phyloP scores from a whole-genome alignment of 2,329 filamentous ascomycete genomes.

The Fusarium sacchari region DNA sequence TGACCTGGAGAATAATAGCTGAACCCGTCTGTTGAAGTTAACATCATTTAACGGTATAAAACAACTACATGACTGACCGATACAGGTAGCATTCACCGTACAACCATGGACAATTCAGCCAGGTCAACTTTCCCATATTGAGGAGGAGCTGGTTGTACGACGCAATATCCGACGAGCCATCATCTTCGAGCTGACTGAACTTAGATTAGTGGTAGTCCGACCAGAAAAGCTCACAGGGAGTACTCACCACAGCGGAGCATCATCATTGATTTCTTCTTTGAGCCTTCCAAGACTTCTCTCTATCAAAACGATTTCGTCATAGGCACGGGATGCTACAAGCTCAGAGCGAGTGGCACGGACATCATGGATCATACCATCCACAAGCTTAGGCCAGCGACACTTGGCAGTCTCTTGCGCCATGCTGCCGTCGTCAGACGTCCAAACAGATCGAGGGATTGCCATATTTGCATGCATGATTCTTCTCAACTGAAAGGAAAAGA shows the following conservation, averaged over 20 bases:
- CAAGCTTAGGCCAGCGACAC: conserved; percentile 1
- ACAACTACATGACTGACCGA: not conserved
- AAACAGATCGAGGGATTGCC: not conserved
- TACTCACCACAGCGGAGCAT: not conserved
- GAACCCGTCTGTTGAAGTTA: not conserved
- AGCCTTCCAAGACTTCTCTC: not conserved
- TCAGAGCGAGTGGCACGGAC: not conserved
- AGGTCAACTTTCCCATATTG: not conserved
- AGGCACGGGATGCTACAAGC: not conserved
- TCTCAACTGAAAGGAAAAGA: too few relatives aligned
- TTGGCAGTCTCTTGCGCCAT: conserved; percentile 7
- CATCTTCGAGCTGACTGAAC: not conserved
- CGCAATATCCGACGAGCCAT: not conserved
- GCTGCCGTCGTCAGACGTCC: not conserved
- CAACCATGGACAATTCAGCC: conserved; percentile 9
- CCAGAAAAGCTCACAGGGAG: not conserved
- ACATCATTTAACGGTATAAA: fast-evolving
- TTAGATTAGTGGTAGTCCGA: not conserved
- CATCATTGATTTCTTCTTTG: not conserved
- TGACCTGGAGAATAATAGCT: not conserved
- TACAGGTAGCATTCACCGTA: conserved; percentile 15
- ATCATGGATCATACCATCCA: conserved; percentile 5
- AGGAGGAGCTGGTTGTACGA: not conserved
- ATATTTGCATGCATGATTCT: not conserved
- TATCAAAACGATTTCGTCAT: not conserved